phyloP scores from a whole-genome alignment of 371 early-diverging fungal species.

The Catenaria anguillulae region DNA sequence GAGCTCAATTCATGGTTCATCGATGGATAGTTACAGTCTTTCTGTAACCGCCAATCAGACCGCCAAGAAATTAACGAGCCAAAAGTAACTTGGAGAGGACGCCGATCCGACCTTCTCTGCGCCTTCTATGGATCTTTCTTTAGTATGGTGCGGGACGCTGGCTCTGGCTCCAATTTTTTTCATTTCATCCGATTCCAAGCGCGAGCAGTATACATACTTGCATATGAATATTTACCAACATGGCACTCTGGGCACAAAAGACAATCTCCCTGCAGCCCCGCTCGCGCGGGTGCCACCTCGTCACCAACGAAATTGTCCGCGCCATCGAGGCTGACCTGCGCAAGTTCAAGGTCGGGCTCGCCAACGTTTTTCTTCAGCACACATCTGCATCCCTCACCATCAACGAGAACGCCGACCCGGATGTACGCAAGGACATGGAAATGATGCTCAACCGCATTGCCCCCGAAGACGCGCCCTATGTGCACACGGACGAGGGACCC shows the following conservation, averaged over 20 bases:
- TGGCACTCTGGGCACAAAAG: neutral
- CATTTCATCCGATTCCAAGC: too few species aligned
- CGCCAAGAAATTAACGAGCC: too few species aligned
- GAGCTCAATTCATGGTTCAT: too few species aligned
- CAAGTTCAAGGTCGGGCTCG: conserved; percentile 59
- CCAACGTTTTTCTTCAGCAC: conserved; percentile 51
- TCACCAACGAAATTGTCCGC: conserved; percentile 50
- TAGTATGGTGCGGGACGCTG: too few species aligned
- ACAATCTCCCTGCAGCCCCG: conserved; percentile 15
- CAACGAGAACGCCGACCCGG: conserved; percentile 61
- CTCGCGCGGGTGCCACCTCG: conserved; percentile 62
- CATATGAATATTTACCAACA: too few species aligned
- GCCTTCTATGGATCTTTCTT: too few species aligned
- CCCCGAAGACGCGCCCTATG: conserved; percentile 60
- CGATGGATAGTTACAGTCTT: too few species aligned
- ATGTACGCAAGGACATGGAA: conserved; percentile 15
- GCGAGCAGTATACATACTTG: conserved; percentile 2
- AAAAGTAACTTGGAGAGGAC: too few species aligned
- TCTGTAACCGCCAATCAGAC: too few species aligned
- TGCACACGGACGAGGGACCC: conserved; percentile 58
- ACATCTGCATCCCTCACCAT: neutral
- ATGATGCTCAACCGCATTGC: conserved; percentile 61
- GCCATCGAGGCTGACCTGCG: conserved; percentile 45
- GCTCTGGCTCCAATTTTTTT: too few species aligned
- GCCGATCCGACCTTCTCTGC: too few species aligned